phyloP scores from a whole-genome alignment of 805 yeast genomes.

The Nakazawaea pomicola region DNA sequence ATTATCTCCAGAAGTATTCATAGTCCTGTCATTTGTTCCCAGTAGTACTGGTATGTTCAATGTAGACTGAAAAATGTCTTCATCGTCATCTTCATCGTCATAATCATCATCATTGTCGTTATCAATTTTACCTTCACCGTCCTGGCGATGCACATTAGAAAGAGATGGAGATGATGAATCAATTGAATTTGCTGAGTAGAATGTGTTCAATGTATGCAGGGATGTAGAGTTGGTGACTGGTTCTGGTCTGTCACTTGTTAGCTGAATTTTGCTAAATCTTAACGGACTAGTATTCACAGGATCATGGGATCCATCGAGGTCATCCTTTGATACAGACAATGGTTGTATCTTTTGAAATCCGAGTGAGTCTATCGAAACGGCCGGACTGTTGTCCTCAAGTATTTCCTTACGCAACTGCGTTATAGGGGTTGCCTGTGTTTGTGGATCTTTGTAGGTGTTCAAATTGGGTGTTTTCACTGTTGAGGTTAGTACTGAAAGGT shows the following conservation, averaged over 20 bases:
- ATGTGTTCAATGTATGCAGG: slow-evolving; percentile 9
- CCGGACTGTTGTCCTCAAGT: slow-evolving; percentile 13
- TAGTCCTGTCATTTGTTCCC: neutral
- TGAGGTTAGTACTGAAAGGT: no score
- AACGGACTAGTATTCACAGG: slow-evolving; percentile 7
- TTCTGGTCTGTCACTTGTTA: neutral
- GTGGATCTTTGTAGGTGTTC: slow-evolving; percentile 1
- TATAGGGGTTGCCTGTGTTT: slow-evolving; percentile 4
- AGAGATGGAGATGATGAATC: slow-evolving; percentile 7
- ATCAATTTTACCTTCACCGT: no score
- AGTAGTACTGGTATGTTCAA: neutral
- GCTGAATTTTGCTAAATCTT: neutral
- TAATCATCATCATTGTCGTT: neutral
- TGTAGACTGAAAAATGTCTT: neutral
- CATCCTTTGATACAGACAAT: slow-evolving; percentile 3
- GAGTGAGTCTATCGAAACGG: slow-evolving; percentile 14
- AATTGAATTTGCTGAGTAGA: slow-evolving; percentile 7
- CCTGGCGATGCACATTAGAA: no score
- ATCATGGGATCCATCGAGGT: neutral
- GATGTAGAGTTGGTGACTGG: slow-evolving; percentile 1
- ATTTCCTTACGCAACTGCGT: slow-evolving; percentile 9
- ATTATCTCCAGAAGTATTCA: neutral
- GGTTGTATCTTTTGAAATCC: slow-evolving; percentile 14
- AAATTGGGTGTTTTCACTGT: slow-evolving; percentile 4
- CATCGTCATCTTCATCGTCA: neutral